Evolutionary conservation across 1,284 basidiomycete genomes (phyloP).

Genomic region (Xerocomus minutiporus): DNA sequence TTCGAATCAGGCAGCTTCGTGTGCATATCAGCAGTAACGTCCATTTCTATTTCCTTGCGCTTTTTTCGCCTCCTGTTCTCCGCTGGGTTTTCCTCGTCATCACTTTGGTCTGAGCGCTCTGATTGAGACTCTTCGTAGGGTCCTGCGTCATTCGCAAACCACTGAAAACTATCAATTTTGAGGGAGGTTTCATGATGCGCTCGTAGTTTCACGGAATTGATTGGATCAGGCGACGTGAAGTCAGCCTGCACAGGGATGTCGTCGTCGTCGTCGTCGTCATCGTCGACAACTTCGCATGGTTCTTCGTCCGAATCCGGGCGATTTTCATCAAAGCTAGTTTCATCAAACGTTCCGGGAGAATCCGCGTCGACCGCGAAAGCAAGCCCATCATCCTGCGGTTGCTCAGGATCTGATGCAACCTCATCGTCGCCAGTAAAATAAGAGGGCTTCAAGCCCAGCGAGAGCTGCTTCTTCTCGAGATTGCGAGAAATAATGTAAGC

Average conservation of each 20-base stretch:
- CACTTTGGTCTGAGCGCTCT: conserved; percentile 46
- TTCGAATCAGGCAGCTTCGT: conserved; percentile 84
- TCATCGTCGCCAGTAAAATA: conserved; percentile 58
- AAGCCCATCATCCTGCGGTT: conserved; percentile 24
- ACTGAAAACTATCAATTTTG: conserved; percentile 65
- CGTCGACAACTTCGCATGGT: conserved; percentile 18
- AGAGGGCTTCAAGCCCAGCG: conserved; percentile 87
- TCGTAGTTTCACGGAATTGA: conserved; percentile 17
- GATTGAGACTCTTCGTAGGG: conserved; percentile 34
- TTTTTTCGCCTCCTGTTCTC: conserved; percentile 63
- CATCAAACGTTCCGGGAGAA: conserved; percentile 21
- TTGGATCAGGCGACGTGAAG: conserved; percentile 25
- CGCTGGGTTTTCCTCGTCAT: conserved; percentile 41
- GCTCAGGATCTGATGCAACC: conserved; percentile 18
- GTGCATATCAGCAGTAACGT: conserved; percentile 83
- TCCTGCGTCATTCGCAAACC: conserved; percentile 47
- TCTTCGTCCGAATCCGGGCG: conserved; percentile 22
- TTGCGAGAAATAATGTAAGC: conserved; percentile 76
- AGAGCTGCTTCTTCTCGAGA: conserved; percentile 71
- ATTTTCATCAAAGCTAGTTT: conserved; percentile 24
- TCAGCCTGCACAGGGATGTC: conserved; percentile 43
- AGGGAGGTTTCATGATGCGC: conserved; percentile 35
- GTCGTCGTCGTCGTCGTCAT: conserved; percentile 36
- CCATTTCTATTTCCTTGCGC: conserved; percentile 70
- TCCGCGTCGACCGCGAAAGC: conserved; percentile 27